These are phyloP conservation scores for Boletellus deceptivus DNA, from an alignment of 1,284 basidiomycete genomes.

Conservation along the genomic window DNA sequence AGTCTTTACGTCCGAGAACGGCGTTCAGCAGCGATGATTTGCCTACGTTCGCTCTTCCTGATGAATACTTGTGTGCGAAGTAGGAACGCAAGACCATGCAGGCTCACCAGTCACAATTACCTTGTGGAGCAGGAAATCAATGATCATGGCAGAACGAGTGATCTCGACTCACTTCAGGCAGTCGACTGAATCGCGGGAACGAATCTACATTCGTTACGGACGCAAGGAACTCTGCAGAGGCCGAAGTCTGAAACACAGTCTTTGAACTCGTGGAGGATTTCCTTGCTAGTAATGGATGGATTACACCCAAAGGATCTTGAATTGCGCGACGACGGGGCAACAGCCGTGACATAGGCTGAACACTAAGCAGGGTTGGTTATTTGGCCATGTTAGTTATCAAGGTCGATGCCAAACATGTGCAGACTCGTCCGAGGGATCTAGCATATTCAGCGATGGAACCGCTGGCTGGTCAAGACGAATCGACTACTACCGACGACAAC, in stretches of 20 bases:
- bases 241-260: slow-evolving; percentile 35
- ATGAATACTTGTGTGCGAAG: neutral
- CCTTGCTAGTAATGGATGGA: slow-evolving; percentile 2
- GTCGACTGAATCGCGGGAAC: slow-evolving; percentile 44
- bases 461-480: slow-evolving; percentile 54
- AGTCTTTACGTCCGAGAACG: slow-evolving; percentile 53
- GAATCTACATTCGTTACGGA: slow-evolving; percentile 39
- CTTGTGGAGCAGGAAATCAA: slow-evolving; percentile 29
- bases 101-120: slow-evolving; percentile 51
- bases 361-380: slow-evolving; percentile 2
- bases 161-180: slow-evolving; percentile 48
- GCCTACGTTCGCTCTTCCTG: slow-evolving; percentile 65
- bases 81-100: neutral
- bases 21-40: slow-evolving; percentile 74
- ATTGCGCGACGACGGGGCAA: neutral
- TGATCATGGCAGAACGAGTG: neutral
- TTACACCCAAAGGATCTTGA: neutral
- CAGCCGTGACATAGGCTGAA: slow-evolving; percentile 19
- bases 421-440: slow-evolving; percentile 19
- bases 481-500: slow-evolving; percentile 73
- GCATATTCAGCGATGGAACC: slow-evolving; percentile 25
- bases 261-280: slow-evolving; percentile 15
- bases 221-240: slow-evolving; percentile 45
- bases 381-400: slow-evolving; percentile 24
- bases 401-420: slow-evolving; percentile 20